A percentile compares a stretch with the other conserved stretches of the same genome.
Evolutionary conservation across 2,329 filamentous ascomycete genomes (phyloP).

Genomic region (Diaporthe humulicola): DNA sequence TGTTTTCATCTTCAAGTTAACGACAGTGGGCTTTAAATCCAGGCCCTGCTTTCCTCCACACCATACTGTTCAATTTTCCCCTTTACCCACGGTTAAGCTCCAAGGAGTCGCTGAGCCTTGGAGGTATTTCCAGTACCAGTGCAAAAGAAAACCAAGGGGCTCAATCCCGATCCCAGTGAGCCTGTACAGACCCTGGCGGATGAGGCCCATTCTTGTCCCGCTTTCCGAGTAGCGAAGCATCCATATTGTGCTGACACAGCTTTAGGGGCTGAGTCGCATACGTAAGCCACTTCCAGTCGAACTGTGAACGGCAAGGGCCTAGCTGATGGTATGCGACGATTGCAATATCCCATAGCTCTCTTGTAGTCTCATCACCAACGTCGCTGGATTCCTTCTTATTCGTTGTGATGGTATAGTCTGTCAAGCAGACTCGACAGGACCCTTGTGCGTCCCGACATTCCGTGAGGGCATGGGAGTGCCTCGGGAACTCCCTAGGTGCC

Average conservation of each 20-base stretch:
- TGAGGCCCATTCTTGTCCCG: background rate
- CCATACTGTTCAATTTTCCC: background rate
- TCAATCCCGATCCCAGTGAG: background rate
- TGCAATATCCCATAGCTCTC: background rate
- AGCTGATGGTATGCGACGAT: slow-evolving; percentile 15
- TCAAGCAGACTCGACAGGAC: background rate
- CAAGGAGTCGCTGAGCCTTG: no score
- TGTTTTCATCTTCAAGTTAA: no score
- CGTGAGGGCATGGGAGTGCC: background rate
- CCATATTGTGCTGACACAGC: background rate
- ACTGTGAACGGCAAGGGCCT: background rate
- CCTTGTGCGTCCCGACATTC: background rate
- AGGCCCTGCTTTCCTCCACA: slow-evolving; percentile 1
- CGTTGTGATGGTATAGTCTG: background rate
- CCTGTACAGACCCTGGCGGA: background rate
- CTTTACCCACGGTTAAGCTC: background rate
- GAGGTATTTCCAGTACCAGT: background rate
- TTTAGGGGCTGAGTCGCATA: background rate
- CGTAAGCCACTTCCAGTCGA: slow-evolving; percentile 13
- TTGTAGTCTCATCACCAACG: background rate
- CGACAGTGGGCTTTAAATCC: no score
- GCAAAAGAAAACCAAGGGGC: background rate
- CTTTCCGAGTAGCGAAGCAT: background rate
- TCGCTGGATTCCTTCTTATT: background rate
- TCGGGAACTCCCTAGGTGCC: background rate